phyloP scores from a whole-genome alignment of 768 basidiomycete genomes.

The Russula abietina region DNA sequence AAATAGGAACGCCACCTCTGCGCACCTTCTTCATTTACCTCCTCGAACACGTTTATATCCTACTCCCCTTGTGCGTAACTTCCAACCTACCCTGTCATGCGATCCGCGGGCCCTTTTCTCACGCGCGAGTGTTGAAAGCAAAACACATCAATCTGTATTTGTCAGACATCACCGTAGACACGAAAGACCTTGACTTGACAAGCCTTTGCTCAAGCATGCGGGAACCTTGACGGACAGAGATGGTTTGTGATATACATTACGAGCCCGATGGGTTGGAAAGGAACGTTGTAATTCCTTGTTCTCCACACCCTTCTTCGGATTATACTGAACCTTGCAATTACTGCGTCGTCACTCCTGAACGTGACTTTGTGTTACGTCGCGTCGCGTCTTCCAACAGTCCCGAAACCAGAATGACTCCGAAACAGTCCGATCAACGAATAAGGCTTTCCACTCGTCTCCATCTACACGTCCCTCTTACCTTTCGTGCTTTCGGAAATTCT shows the following conservation, averaged over 20 bases:
- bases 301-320: not conserved
- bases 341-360: too few species aligned
- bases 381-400: too few species aligned
- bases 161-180: conserved; percentile 71
- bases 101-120: conserved; percentile 86
- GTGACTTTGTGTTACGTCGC: too few species aligned
- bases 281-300: not conserved
- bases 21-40: conserved; percentile 34
- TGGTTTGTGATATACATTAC: conserved; percentile 69
- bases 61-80: conserved; percentile 76
- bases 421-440: too few species aligned
- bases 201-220: conserved; percentile 79
- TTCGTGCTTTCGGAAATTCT: too few species aligned
- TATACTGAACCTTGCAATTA: too few species aligned
- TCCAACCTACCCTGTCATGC: conserved; percentile 67
- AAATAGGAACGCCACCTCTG: conserved; percentile 70
- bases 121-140: conserved; percentile 66
- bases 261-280: conserved; percentile 39
- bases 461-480: too few species aligned
- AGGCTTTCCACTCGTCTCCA: too few species aligned
- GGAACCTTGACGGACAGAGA: conserved; percentile 64
- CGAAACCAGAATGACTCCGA: too few species aligned
- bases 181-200: conserved; percentile 87
- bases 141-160: conserved; percentile 82
- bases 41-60: conserved; percentile 39